Percentiles rank a stretch among this genome's conserved stretches.
Conservation (phyloP, 441 rosid species). For the Populus tomentosa region DNA sequence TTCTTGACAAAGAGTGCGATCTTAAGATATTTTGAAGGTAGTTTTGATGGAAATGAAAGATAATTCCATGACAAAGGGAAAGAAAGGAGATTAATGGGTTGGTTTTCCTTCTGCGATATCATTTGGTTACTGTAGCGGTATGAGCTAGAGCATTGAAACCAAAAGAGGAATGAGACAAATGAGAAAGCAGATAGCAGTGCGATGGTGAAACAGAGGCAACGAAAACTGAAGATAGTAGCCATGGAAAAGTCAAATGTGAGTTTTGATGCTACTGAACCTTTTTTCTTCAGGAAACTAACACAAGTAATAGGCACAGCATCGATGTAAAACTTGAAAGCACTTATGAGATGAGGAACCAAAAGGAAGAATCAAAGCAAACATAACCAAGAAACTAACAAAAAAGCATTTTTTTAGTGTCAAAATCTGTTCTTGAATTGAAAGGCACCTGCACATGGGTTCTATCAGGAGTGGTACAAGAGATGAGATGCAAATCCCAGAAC, state of each 20-base stretch:
- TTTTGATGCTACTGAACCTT: not conserved
- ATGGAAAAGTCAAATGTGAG: conserved; percentile 21
- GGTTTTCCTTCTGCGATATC: conserved; percentile 25
- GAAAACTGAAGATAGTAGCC: conserved; percentile 52
- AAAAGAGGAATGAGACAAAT: conserved; percentile 47
- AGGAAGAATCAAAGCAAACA: not conserved
- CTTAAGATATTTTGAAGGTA: conserved; percentile 47
- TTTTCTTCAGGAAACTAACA: not conserved
- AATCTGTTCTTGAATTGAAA: conserved; percentile 9
- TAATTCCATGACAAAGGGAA: conserved; percentile 71
- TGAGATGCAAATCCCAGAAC: conserved; percentile 11
- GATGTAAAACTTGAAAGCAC: not conserved
- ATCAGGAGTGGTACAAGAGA: not conserved
- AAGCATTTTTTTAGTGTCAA: not conserved
- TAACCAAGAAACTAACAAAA: not conserved
- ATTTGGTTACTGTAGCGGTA: conserved; percentile 30
- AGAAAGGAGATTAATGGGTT: conserved; percentile 48
- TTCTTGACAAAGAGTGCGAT: conserved; percentile 82
- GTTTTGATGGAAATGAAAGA: conserved; percentile 40
- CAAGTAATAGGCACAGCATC: not conserved
- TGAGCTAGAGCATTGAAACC: conserved; percentile 42
- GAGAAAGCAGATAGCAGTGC: conserved; percentile 47
- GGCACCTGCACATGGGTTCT: conserved; percentile 30
- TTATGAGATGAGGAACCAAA: not conserved
- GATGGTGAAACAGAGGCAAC: conserved; percentile 39